Evolutionary conservation across 495 filamentous ascomycete genomes (phyloP).

Genomic region (Neurospora sublineolata): DNA sequence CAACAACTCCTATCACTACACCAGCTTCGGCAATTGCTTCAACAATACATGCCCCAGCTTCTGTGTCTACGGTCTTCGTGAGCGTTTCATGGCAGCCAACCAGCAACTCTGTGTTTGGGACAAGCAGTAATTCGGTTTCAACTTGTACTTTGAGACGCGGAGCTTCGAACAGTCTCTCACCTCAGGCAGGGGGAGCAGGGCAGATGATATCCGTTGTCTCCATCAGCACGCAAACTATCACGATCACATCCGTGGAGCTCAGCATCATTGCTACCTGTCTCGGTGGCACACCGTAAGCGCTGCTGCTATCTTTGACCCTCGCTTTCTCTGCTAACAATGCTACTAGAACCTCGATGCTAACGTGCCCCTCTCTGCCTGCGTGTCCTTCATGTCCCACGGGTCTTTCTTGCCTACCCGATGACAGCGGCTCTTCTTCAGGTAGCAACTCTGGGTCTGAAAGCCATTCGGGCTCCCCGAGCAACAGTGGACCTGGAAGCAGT

Average conservation of each 20-base stretch:
- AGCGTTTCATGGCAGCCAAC: not conserved
- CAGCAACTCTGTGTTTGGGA: not conserved
- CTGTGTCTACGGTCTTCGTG: not conserved
- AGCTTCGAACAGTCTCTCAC: not conserved
- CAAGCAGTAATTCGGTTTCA: not conserved
- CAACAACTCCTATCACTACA: not conserved
- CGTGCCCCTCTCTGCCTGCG: constrained; percentile 1
- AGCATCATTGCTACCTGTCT: constrained; percentile 5
- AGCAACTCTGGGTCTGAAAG: not conserved
- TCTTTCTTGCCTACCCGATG: not conserved
- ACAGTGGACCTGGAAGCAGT: not conserved
- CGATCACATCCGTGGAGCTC: constrained; percentile 2
- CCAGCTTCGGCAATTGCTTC: not conserved
- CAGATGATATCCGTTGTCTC: not conserved
- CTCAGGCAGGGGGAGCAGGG: not conserved
- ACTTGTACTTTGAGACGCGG: not conserved
- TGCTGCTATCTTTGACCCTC: not conserved
- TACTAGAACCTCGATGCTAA: not conserved
- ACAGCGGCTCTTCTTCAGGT: not conserved
- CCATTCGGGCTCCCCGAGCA: not conserved
- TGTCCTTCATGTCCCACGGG: not conserved
- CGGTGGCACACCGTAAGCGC: constrained; percentile 1
- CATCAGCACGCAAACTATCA: not conserved
- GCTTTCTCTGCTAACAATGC: not conserved
- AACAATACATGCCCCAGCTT: not conserved